A percentile compares a stretch with the other conserved stretches of the same genome.
These are phyloP conservation scores for Cardamine occulta DNA, from an alignment of 345 rosid species.

Conservation along the genomic window DNA sequence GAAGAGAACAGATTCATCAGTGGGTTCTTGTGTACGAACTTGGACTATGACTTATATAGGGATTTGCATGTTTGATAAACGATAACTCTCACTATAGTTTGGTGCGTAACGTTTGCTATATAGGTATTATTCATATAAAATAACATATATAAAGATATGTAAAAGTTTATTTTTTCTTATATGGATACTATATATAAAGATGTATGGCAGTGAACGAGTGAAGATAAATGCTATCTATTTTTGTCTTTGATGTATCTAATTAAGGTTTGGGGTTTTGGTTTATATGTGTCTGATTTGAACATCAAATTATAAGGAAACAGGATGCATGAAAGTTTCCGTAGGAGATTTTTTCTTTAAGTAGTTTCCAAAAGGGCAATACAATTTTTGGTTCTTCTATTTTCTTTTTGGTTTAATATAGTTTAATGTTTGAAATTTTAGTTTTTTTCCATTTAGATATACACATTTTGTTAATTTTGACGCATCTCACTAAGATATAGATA, in stretches of 20 bases:
- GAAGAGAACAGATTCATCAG: slow-evolving; percentile 52
- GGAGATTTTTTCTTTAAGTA: no score
- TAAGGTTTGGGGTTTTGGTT: slow-evolving; percentile 26
- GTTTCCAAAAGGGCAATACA: no score
- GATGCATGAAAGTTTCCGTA: no score
- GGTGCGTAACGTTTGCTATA: slow-evolving; percentile 33
- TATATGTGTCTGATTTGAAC: neutral
- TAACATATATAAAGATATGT: slow-evolving; percentile 38
- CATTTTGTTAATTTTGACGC: neutral
- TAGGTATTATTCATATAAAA: slow-evolving; percentile 28
- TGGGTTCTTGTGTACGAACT: slow-evolving; percentile 56
- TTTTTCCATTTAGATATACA: no score
- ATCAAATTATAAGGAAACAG: no score
- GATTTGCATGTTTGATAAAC: slow-evolving; percentile 65
- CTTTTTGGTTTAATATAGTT: no score
- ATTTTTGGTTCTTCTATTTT: no score
- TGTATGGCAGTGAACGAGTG: slow-evolving; percentile 32
- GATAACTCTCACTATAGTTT: slow-evolving; percentile 5
- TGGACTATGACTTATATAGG: slow-evolving; percentile 56
- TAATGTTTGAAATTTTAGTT: no score
- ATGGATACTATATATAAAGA: slow-evolving; percentile 11
- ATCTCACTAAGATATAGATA: neutral
- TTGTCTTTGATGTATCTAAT: slow-evolving; percentile 2
- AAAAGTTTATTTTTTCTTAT: neutral
- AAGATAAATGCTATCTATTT: slow-evolving; percentile 18